A percentile compares a stretch with the other conserved stretches of the same genome.
Conservation (phyloP, 2,329 filamentous ascomycete genomes). For the Onygenales sp. region DNA sequence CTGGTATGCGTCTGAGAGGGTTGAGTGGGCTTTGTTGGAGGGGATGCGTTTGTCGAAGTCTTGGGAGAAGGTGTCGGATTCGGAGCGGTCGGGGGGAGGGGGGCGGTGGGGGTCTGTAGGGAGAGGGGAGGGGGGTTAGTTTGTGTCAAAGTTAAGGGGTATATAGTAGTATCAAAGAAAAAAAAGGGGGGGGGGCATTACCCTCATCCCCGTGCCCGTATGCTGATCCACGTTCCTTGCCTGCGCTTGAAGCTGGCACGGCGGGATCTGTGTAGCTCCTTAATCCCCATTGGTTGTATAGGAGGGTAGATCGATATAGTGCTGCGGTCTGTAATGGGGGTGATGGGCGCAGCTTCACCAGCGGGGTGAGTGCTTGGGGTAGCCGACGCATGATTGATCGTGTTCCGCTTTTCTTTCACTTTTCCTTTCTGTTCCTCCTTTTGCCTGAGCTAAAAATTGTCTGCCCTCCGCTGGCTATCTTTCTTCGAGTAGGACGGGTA, state of each 20-base stretch:
- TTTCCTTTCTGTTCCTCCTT: too few species aligned
- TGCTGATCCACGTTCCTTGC: background rate
- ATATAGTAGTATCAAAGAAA: too few species aligned
- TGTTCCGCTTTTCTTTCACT: background rate
- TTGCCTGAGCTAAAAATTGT: too few species aligned
- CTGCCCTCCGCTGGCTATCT: too few species aligned
- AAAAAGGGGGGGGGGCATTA: background rate
- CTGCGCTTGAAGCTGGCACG: background rate
- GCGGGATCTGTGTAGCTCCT: background rate
- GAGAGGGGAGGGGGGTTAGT: background rate
- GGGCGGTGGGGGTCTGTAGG: slow-evolving; percentile 1
- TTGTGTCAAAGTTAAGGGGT: background rate
- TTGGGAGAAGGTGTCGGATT: slow-evolving; percentile 9
- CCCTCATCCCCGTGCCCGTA: background rate
- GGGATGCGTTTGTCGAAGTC: slow-evolving; percentile 12
- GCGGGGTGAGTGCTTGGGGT: background rate
- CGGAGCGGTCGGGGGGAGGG: slow-evolving; percentile 6
- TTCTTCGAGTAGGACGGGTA: too few species aligned
- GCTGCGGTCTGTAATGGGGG: background rate
- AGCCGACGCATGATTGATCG: background rate
- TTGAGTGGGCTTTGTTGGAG: slow-evolving; percentile 11
- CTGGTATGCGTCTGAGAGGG: slow-evolving; percentile 12
- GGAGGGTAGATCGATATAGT: background rate
- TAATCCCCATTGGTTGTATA: background rate
- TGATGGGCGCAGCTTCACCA: background rate